Evolutionary conservation across 1,139 yeast genomes (phyloP), one percentile per base, ranked within the genome.

Genomic region (Taphrina pruni): DNA sequence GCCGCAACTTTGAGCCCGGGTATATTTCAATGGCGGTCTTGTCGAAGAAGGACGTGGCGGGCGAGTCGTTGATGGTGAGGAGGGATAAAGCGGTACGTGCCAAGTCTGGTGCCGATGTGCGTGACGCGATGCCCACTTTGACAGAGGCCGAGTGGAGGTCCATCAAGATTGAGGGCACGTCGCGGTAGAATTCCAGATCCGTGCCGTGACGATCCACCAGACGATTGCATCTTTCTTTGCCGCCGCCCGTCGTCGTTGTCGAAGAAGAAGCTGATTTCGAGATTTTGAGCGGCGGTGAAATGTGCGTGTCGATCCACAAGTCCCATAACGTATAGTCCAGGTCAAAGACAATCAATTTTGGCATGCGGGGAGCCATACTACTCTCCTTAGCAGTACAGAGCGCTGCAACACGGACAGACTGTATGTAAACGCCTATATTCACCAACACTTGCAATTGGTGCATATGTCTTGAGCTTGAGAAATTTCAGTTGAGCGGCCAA

Each of bases 291-390:
- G 89, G 94, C n/a, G 85, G 80, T 1, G 81, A 77, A 17, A 89
- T 82, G 75, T 89, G 94, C 0, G 91, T 88, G 75, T 89, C 87
- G 72, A 87, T 84, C 87, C 87, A 85, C 69, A 83, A 81, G 76
- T 89, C 93, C 95, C 94, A 89, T 55, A 89, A 78, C 0, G 95
- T 89, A 75, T 87, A 89, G 76, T 89, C 95, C 58, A 89, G 79
- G 74, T 89, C 95, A 76, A 89, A 88, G 0, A 88, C 92, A 5
- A 88, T 64, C n/a, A 65, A 48, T 21, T 56, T 62, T n/a, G 58
- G 58, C 58, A 54, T 54, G 6, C 58, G 43, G 12, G 58, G 58
- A 8, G 58, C 43, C 58, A 54, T 54, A 9, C 11, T n/a, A 12
- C 2, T 12, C 20, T 2, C 14, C 48, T n/a, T 12, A 26, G 32